Conservation (phyloP, 495 filamentous ascomycete genomes). For the Aspergillus campestris region DNA sequence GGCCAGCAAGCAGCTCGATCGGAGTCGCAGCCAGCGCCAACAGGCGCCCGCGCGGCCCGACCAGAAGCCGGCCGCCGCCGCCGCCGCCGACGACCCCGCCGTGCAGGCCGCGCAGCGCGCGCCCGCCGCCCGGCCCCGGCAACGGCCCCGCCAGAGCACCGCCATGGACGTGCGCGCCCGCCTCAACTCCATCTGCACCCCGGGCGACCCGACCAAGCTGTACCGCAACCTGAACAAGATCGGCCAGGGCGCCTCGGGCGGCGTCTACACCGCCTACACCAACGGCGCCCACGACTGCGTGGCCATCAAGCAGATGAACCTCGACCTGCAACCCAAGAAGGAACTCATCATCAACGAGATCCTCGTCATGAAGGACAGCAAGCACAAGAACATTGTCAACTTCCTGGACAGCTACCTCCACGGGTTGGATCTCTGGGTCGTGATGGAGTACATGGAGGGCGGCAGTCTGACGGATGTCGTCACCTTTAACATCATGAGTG, state of each 20-base stretch:
- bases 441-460: conserved; percentile 99
- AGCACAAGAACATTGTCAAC: conserved; percentile 97
- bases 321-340: conserved; percentile 97
- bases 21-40: conserved; percentile 62
- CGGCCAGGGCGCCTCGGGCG: conserved; percentile 93
- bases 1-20: conserved; percentile 44
- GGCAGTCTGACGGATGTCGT: conserved; percentile 97
- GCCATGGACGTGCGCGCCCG: conserved; percentile 74
- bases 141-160: conserved; percentile 64
- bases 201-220: conserved; percentile 76
- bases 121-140: conserved; percentile 63
- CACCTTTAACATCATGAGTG: conserved; percentile 97
- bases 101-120: conserved; percentile 48
- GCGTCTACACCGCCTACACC: conserved; percentile 90
- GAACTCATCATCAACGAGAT: conserved; percentile 99
- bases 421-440: conserved; percentile 87
- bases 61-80: conserved; percentile 19
- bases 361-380: conserved; percentile 97
- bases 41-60: conserved; percentile 23
- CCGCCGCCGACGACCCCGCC: conserved; percentile 12
- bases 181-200: conserved; percentile 79
- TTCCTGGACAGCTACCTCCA: conserved; percentile 95
- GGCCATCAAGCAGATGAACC: conserved; percentile 99
- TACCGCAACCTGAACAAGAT: conserved; percentile 91
- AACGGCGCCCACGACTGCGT: conserved; percentile 75